phyloP scores from a whole-genome alignment of 2,329 filamentous ascomycete genomes.

The Aspergillus neotritici region DNA sequence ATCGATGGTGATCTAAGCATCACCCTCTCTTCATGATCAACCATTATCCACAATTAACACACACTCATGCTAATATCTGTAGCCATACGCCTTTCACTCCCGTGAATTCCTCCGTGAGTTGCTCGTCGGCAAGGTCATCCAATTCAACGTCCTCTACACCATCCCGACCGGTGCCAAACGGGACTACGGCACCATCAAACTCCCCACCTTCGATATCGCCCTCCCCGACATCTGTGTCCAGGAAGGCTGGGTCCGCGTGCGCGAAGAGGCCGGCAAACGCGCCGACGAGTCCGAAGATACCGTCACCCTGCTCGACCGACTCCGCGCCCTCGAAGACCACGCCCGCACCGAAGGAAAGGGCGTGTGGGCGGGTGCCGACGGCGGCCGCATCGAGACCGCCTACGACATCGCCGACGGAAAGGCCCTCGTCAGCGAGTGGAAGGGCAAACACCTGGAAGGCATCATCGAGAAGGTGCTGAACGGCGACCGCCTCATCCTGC shows the following conservation, averaged over 20 bases:
- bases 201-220: conserved; percentile 63
- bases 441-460: conserved; percentile 76
- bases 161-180: conserved; percentile 72
- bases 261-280: conserved; percentile 79
- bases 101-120: conserved; percentile 84
- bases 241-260: conserved; percentile 86
- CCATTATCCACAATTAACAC: background rate
- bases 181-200: conserved; percentile 77
- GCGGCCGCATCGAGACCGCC: conserved; percentile 64
- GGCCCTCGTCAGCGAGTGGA: conserved; percentile 72
- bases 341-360: conserved; percentile 77
- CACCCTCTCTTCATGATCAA: background rate
- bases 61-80: background rate
- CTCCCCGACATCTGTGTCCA: conserved; percentile 79
- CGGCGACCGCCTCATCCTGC: conserved; percentile 81
- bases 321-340: conserved; percentile 69
- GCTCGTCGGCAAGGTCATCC: conserved; percentile 77
- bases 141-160: conserved; percentile 80
- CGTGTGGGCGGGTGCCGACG: conserved; percentile 64
- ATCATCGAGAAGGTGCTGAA: conserved; percentile 87
- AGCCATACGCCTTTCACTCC: conserved; percentile 85
- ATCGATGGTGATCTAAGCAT: too few relatives aligned
- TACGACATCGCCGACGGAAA: conserved; percentile 76
- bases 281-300: conserved; percentile 81
- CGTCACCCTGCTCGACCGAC: conserved; percentile 63